phyloP scores from a whole-genome alignment of 208 protist genomes.

The Leishmania turanica region DNA sequence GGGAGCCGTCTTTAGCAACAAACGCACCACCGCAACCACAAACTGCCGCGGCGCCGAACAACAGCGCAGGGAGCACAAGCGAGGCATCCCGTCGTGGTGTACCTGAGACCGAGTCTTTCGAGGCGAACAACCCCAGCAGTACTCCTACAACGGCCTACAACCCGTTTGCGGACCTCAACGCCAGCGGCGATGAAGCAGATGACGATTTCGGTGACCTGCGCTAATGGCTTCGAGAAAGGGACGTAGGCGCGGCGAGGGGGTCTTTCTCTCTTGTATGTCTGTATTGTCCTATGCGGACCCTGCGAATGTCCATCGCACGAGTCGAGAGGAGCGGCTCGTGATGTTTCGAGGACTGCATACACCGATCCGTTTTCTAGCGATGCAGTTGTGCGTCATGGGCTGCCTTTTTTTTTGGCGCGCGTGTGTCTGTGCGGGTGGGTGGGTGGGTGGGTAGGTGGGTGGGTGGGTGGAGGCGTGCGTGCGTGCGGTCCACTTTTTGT shows the following conservation, averaged over 20 bases:
- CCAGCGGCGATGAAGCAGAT: constrained; percentile 14
- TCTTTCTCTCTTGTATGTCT: neutral
- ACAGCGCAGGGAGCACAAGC: neutral
- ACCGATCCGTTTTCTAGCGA: neutral
- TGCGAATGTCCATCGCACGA: neutral
- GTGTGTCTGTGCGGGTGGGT: neutral
- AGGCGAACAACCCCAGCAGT: neutral
- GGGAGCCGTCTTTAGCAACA: no score
- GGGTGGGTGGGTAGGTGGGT: no score
- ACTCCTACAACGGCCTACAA: constrained; percentile 10
- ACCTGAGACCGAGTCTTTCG: neutral
- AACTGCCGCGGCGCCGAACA: neutral
- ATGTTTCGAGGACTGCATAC: neutral
- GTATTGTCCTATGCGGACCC: neutral
- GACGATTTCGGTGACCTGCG: constrained; percentile 22
- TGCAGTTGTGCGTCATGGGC: neutral
- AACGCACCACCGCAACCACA: neutral
- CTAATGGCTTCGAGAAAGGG: neutral
- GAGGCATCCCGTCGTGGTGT: no score
- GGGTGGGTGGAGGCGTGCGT: neutral
- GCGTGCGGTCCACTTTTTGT: neutral
- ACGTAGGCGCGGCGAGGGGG: no score
- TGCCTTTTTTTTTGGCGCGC: neutral
- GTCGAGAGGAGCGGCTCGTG: neutral
- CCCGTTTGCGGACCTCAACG: constrained; percentile 18